Percentiles rank a stretch among this genome's conserved stretches.
Evolutionary conservation across 148 eudicot genomes (phyloP).

Genomic region (Chenopodium album): DNA sequence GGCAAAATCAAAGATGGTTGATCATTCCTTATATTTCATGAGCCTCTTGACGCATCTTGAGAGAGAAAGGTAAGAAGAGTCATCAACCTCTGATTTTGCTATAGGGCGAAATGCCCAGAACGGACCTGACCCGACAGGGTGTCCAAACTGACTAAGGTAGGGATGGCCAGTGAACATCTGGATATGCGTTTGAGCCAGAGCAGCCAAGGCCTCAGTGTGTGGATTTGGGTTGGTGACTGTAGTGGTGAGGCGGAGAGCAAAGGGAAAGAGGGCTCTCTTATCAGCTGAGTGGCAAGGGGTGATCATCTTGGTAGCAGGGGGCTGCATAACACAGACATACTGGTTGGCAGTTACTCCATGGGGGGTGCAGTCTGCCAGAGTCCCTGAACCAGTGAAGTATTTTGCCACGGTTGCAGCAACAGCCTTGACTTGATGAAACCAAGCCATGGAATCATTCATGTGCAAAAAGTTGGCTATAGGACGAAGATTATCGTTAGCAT

Average conservation of each 20-base stretch:
- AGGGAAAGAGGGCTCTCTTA: neutral
- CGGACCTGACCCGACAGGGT: neutral
- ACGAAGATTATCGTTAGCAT: neutral
- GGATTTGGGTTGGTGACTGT: neutral
- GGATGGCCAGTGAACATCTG: neutral
- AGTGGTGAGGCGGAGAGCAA: slow-evolving; percentile 1
- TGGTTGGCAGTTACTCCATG: neutral
- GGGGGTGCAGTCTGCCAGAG: neutral
- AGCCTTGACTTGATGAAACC: neutral
- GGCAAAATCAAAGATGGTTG: neutral
- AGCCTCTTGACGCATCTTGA: neutral
- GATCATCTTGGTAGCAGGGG: neutral
- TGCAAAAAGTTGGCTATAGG: neutral
- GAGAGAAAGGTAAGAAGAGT: neutral
- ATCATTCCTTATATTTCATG: neutral
- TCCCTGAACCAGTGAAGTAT: neutral
- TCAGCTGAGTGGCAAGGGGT: neutral
- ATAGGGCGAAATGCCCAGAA: neutral
- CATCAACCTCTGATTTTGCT: neutral
- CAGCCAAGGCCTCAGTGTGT: neutral
- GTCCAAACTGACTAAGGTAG: neutral
- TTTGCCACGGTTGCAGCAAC: neutral
- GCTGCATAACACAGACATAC: neutral
- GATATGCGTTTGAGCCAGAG: neutral
- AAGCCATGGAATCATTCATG: neutral